A percentile compares a stretch with the other conserved stretches of the same genome.
phyloP scores from a whole-genome alignment of 148 eudicot genomes.

The Simmondsia chinensis region DNA sequence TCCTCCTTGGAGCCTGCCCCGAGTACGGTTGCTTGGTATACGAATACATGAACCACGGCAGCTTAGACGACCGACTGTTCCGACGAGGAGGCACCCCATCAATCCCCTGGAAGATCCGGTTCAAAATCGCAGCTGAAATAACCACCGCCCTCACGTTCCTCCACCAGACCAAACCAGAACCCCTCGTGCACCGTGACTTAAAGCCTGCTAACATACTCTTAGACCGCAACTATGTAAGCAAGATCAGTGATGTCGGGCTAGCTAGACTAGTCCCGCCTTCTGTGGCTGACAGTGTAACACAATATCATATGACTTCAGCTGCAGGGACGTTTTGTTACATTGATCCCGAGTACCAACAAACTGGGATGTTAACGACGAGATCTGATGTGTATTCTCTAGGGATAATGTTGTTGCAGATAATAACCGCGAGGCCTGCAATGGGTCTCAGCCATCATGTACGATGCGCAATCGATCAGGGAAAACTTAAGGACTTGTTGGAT shows the following conservation, averaged over 20 bases:
- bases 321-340: slow-evolving; percentile 91
- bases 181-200: slow-evolving; percentile 83
- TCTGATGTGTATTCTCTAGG: slow-evolving; percentile 80
- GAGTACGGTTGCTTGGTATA: slow-evolving; percentile 81
- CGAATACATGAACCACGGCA: slow-evolving; percentile 65
- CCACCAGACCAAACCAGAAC: slow-evolving; percentile 82
- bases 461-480: slow-evolving; percentile 39
- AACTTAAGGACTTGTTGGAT: slow-evolving; percentile 43
- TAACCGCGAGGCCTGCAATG: slow-evolving; percentile 73
- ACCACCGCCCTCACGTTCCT: slow-evolving; percentile 63
- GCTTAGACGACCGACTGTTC: slow-evolving; percentile 64
- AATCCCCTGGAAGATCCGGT: slow-evolving; percentile 61
- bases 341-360: slow-evolving; percentile 83
- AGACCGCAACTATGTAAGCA: slow-evolving; percentile 55
- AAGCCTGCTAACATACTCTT: slow-evolving; percentile 77
- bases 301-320: slow-evolving; percentile 76
- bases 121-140: slow-evolving; percentile 67
- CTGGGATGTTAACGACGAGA: slow-evolving; percentile 65
- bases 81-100: slow-evolving; percentile 58
- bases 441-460: slow-evolving; percentile 60
- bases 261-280: slow-evolving; percentile 84
- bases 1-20: slow-evolving; percentile 82
- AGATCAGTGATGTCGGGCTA: slow-evolving; percentile 78
- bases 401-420: slow-evolving; percentile 61
- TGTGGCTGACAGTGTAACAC: slow-evolving; percentile 59